phyloP scores from a whole-genome alignment of 1,139 yeast genomes.

The Suhomyces guaymorum region DNA sequence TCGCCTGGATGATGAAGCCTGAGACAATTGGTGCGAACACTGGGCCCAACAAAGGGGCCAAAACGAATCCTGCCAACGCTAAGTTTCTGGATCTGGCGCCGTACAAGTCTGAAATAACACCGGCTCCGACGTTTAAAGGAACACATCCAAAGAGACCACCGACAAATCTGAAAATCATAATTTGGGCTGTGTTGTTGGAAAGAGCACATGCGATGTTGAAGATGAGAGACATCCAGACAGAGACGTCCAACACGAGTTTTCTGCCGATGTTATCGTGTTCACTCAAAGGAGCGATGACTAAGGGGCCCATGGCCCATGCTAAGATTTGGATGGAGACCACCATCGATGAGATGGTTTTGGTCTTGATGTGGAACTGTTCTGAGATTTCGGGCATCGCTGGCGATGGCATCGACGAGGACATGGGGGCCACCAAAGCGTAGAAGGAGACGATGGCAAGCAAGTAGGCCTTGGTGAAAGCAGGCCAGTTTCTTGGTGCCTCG shows the following conservation, averaged over 20 bases:
- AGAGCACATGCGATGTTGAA: conserved; percentile 47
- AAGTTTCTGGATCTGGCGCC: conserved; percentile 39
- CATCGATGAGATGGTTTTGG: conserved; percentile 35
- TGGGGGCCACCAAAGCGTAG: conserved; percentile 47
- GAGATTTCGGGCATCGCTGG: conserved; percentile 44
- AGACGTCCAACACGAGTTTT: conserved; percentile 38
- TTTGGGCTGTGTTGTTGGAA: conserved; percentile 39
- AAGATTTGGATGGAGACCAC: conserved; percentile 46
- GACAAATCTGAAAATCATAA: conserved; percentile 42
- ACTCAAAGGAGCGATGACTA: conserved; percentile 46
- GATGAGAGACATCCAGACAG: conserved; percentile 33
- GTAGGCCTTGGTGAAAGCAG: conserved; percentile 26
- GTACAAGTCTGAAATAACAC: conserved; percentile 36
- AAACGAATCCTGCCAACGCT: conserved; percentile 45
- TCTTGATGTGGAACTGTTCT: conserved; percentile 34
- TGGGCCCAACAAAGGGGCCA: conserved; percentile 57
- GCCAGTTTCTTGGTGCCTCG: conserved; percentile 46
- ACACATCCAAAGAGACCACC: conserved; percentile 45
- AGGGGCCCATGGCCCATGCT: conserved; percentile 52
- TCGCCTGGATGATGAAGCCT: conserved; percentile 40
- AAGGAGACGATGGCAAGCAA: conserved; percentile 39
- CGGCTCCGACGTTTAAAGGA: conserved; percentile 48
- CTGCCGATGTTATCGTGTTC: conserved; percentile 46
- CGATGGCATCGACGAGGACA: conserved; percentile 48
- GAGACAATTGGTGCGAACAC: conserved; percentile 60